Base-by-base conservation (phyloP, 192 early-diverging fungal species). In the Coemansia sp. region DNA sequence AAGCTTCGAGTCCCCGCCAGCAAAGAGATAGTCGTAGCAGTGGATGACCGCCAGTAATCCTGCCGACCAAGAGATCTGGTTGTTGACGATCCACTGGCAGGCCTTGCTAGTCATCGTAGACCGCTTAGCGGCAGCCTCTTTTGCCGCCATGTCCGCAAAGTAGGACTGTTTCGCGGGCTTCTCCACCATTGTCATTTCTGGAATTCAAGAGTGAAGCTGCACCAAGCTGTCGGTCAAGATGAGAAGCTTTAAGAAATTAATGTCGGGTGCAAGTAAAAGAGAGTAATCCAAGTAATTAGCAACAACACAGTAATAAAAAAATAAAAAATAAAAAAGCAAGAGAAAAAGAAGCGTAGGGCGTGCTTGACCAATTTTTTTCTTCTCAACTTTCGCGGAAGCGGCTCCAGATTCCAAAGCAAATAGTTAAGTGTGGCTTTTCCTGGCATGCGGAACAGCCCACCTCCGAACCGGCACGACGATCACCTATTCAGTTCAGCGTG, bases 51-150 rank as follows among this genome's bases (percentile, higher is more conserved):
- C 75, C 44, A 83, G 36, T 27, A 78, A 69, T 50, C 62, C 62
- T 43, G 68, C 41, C 62, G 80, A 72, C 72, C 74, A 73, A 15
- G 69, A 69, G 68, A 70, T 70, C 61, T 82, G 80, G 68, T 82
- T 73, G 24, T 76, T 66, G 31, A 82, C 72, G 11, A 68, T 36
- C 80, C 80, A 82, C 55, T 66, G 61, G 62, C 80, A 76, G 13
- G 69, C 69, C 52, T 18, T 58, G 39, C 12, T 27, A 22, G 65
- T 2, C 5, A 63, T 12, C 1, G 71, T 65, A 41, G 18, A 13
- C 20, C 41, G 38, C 9, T 40, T 63, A 12, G 68, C 65, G 5
- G 67, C 66, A 31, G 66, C 64, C 57, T 67, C 58, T 34, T 49
- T 73, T 8, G 46, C 76, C 0, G 71, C 68, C 39, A 64, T 53